Conservation (phyloP, 2,329 filamentous ascomycete genomes). For the Byssoonygena ceratinophila region DNA sequence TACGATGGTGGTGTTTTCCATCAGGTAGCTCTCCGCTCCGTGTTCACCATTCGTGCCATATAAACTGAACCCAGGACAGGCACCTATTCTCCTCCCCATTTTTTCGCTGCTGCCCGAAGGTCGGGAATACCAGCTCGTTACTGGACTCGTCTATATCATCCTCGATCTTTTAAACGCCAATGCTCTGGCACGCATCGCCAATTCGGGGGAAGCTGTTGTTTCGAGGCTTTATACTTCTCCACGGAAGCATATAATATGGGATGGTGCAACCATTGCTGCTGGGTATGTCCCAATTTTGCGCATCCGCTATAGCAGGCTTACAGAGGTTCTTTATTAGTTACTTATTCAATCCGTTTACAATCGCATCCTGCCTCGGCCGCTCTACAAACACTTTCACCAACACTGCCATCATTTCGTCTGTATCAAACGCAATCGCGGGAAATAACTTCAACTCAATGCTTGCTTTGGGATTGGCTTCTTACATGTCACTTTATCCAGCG, state of each 20-base stretch:
- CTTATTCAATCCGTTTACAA: slow-evolving; percentile 88
- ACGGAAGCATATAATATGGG: slow-evolving; percentile 63
- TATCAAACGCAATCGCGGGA: slow-evolving; percentile 68
- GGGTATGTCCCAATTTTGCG: slow-evolving; percentile 45
- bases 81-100: slow-evolving; percentile 78
- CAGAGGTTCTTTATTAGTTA: slow-evolving; percentile 47
- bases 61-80: slow-evolving; percentile 38
- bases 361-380: slow-evolving; percentile 80
- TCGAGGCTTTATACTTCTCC: slow-evolving; percentile 69
- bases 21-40: slow-evolving; percentile 38
- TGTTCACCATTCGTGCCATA: neutral
- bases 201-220: slow-evolving; percentile 66
- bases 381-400: slow-evolving; percentile 84
- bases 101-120: slow-evolving; percentile 77
- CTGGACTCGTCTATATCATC: slow-evolving; percentile 66
- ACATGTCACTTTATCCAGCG: slow-evolving; percentile 83
- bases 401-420: slow-evolving; percentile 72
- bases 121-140: slow-evolving; percentile 57
- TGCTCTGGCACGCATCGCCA: slow-evolving; percentile 66
- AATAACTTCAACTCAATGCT: slow-evolving; percentile 67
- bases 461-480: slow-evolving; percentile 74
- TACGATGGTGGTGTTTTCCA: slow-evolving; percentile 86
- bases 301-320: neutral
- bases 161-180: slow-evolving; percentile 75
- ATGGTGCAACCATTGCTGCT: slow-evolving; percentile 63